Base-by-base conservation (phyloP, 2,329 filamentous ascomycete species). In the Emergomyces orientalis region DNA sequence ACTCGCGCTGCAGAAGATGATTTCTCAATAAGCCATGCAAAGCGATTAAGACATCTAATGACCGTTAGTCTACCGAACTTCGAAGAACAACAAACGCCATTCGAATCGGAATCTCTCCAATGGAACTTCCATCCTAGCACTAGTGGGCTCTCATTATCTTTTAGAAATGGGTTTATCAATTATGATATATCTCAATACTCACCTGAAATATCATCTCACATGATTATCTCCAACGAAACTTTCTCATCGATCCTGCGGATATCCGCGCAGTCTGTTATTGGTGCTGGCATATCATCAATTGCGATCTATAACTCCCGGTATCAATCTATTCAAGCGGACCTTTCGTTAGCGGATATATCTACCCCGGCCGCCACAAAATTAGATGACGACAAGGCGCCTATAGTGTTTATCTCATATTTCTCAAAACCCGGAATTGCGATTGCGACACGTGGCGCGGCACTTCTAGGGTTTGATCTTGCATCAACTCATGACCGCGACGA, bases 241-340 rank as follows among this genome's bases (percentile, higher is more conserved):
- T 76, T 77, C 55, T 75, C 73, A 1, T 79, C 77, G 1, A 66
- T 77, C 39, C 73, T 79, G 71, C 76, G 77, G 37, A 71, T 79
- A 51, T 78, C 77, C 6, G 71, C 76, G 6, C 73, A 76, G 55
- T 74, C 74, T 17, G 72, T 79, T 14, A 76, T 79, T 60, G 76
- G 71, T 9, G 75, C 75, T 9, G 74, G 72, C 30, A 68, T 75
- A 47, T 77, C 76, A 19, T 69, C 75, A n/a, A 68, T 81, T 30
- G 76, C 75, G 2, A 67, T 80, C 7, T 78, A 79, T 61, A 77
- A 80, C 66, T 75, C 78, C n/a, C 75, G 77, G 57, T 80, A 78
- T 65, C 73, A 76, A 64, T 78, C 78, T 1, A 70, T 79, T 17
- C 78, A 79, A 65, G 74, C 76, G 60, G 75, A 74, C 61, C 74